Evolutionary conservation across 2,329 filamentous ascomycete species (phyloP), one percentile per base, ranked within the genome.

Genomic region (Diaporthe batatas): DNA sequence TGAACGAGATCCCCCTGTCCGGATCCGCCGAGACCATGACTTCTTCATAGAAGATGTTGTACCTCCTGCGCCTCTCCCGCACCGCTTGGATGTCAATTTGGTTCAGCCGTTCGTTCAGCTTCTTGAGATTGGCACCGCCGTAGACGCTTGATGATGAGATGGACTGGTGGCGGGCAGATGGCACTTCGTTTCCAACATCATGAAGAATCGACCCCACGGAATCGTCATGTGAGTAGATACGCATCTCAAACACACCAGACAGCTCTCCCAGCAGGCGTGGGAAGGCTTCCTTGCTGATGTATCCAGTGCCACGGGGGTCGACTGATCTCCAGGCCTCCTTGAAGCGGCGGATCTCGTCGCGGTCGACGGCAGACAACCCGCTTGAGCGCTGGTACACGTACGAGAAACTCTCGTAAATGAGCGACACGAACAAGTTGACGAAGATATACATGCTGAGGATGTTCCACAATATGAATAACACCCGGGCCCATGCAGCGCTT

Each of bases 391-490:
- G 97, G 81, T 98, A 99, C 75, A 99, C 96, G 79, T 99, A 99
- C 81, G 95, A 98, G 87, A 99, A 99, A 83, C 95, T 98, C 85
- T 99, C 96, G 84, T 97, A 99, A 77, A 99, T 99, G 81, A 99
- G 91, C 64, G 96, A 99, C 73, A 99, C 96, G 82, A 99, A 99
- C 80, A 99, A 85, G 79, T 96, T 98, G 80, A 98, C 96, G 79
- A 99, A 99, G 79, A 99, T 97, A 84, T 99, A 99, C 96, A 99
- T 99, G 93, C 96, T 98, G 83, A 99, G 89, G 78, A 99, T 96
- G 85, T 99, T 99, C 96, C 96, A 99, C 6, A 93, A 91, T 72
- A 98, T 95, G 85, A 99, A 99, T 12, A 99, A 86, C 44, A 91
- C 90, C 68, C 95, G 89, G 10, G 96, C 95, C 95, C 96, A 99